These are phyloP conservation scores for Leccinum fallax DNA, from an alignment of 1,284 basidiomycete genomes.

Conservation along the genomic window DNA sequence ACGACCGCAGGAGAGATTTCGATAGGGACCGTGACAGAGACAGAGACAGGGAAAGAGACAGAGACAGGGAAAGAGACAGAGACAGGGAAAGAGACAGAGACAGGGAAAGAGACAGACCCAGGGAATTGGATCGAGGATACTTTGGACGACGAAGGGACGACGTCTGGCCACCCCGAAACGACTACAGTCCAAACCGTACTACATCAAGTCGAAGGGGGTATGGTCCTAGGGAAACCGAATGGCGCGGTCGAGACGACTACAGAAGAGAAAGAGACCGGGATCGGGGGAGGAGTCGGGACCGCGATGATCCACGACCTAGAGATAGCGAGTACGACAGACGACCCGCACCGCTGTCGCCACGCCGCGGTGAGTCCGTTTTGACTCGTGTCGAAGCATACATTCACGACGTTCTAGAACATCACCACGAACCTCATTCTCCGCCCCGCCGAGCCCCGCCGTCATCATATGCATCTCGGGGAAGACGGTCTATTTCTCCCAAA, in stretches of 20 bases:
- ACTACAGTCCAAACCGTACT: constrained; percentile 25
- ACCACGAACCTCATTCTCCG: constrained; percentile 9
- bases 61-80: constrained; percentile 18
- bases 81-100: constrained; percentile 20
- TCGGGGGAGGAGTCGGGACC: constrained; percentile 28
- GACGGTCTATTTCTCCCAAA: constrained; percentile 28
- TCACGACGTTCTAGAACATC: constrained; percentile 18
- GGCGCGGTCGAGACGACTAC: constrained; percentile 29
- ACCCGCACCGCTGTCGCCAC: constrained; percentile 25
- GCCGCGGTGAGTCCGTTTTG: constrained; percentile 24
- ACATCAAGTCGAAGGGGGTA: constrained; percentile 18
- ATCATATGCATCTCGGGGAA: constrained; percentile 17
- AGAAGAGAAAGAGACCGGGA: constrained; percentile 27
- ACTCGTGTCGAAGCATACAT: background rate
- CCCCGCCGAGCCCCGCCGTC: constrained; percentile 21
- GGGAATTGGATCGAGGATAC: constrained; percentile 26
- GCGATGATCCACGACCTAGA: constrained; percentile 23
- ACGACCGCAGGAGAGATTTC: constrained; percentile 30
- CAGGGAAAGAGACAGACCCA: constrained; percentile 16
- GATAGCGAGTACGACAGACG: constrained; percentile 28
- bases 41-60: constrained; percentile 19
- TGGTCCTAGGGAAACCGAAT: constrained; percentile 20
- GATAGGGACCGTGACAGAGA: constrained; percentile 32
- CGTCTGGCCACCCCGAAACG: constrained; percentile 17
- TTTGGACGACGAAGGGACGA: constrained; percentile 21